Percentiles rank a stretch among this genome's conserved stretches.
phyloP scores from a whole-genome alignment of 2,329 filamentous ascomycete genomes.

The Colletotrichum karsti region DNA sequence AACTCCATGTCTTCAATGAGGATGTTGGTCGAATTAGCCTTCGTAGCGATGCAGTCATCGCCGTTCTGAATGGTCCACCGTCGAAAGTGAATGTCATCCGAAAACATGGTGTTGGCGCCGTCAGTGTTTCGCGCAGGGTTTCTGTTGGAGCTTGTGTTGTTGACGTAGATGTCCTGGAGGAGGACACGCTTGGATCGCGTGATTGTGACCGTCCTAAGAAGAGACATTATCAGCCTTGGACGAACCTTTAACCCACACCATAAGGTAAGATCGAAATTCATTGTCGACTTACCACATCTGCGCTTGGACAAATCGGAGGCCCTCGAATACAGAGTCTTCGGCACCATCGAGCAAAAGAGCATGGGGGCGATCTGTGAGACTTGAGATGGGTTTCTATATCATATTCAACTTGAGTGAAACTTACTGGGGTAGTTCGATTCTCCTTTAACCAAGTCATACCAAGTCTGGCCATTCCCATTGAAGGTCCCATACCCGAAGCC shows the following conservation, averaged over 20 bases:
- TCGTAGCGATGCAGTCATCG: slow-evolving; percentile 61
- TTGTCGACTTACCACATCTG: slow-evolving; percentile 58
- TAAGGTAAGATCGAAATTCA: neutral
- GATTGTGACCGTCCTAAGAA: slow-evolving; percentile 54
- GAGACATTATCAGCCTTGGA: neutral
- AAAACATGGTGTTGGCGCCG: slow-evolving; percentile 59
- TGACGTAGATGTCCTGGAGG: slow-evolving; percentile 60
- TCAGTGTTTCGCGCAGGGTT: slow-evolving; percentile 47
- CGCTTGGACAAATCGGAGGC: slow-evolving; percentile 59
- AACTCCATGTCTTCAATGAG: slow-evolving; percentile 57
- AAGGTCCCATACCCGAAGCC: neutral
- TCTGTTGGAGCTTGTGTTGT: slow-evolving; percentile 49
- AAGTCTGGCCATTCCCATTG: neutral
- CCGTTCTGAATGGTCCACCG: slow-evolving; percentile 59
- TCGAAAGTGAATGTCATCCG: slow-evolving; percentile 57
- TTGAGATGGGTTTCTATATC: neutral
- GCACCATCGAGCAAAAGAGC: neutral
- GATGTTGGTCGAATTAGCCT: slow-evolving; percentile 64
- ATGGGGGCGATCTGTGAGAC: neutral
- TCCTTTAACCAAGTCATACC: slow-evolving; percentile 16
- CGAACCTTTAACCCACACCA: neutral
- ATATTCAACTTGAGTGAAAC: neutral
- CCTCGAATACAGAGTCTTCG: slow-evolving; percentile 43
- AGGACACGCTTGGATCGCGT: slow-evolving; percentile 54
- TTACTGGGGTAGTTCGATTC: neutral